Base-by-base conservation (phyloP, 2,329 filamentous ascomycete species). In the Rhinocladiella mackenziei region DNA sequence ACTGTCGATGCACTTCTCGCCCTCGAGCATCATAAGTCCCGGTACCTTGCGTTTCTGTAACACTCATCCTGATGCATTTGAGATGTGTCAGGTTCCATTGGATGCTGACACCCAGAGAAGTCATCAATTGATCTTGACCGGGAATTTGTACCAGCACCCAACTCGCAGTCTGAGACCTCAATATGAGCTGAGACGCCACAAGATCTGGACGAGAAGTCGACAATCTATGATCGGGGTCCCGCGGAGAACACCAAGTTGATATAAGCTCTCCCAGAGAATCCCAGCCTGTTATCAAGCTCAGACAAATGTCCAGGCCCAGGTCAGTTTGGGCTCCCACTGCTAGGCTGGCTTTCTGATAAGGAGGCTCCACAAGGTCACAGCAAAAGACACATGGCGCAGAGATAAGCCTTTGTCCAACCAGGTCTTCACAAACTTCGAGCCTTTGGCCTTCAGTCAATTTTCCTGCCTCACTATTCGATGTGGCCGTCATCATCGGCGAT, bases 331-430 rank as follows among this genome's bases (percentile, higher is more conserved):
- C 11, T 33, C 14, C 19, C n/a, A 20, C 25, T 23, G 20, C 19
- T 19, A 34, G 19, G 25, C 23, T 31, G 13, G 11, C 23, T 39
- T 26, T 39, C 43, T 38, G 43, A 46, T 46, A 46, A 50, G 47
- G 28, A 23, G 43, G 47, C 13, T 50, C 43, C 47, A 50, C 43
- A 33, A 36, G 30, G 29, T 34, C 38, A 22, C n/a, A 18, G 20
- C 47, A 14, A 17, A 37, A 25, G 23, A 20, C 26, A 30, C 33
- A 45, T 45, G 32, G 33, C 22, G 28, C 36, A 42, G 18, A 32
- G 47, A 50, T 50, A 50, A 50, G 43, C 38, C 42, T n/a, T 40
- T 19, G 39, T 37, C 43, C 47, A 46, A 50, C 47, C 47, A 49
- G 19, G 37, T 18, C 11, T 13, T 29, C 29, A 40, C 45, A 45